phyloP scores from a whole-genome alignment of 305 asterid species.

The Solanum aculeatissimum region DNA sequence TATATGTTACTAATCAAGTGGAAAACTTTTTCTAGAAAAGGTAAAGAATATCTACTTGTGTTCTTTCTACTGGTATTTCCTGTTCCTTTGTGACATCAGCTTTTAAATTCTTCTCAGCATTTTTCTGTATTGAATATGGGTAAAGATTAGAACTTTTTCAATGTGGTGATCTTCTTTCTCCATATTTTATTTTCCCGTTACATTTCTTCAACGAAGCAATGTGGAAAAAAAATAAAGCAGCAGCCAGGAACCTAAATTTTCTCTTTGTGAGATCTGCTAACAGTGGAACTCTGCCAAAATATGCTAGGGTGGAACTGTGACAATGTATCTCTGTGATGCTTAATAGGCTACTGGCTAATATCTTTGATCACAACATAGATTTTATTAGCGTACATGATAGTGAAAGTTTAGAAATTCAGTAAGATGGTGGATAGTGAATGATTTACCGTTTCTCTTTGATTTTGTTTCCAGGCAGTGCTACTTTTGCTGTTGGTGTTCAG shows the following conservation, averaged over 20 bases:
- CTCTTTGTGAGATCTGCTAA: neutral
- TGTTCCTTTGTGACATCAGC: neutral
- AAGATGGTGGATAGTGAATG: neutral
- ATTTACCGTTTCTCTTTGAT: constrained; percentile 6
- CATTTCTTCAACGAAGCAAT: neutral
- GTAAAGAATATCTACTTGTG: neutral
- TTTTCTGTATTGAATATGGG: neutral
- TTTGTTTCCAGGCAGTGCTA: constrained; percentile 46
- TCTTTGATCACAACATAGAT: neutral
- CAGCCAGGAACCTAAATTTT: neutral
- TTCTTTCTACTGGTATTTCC: neutral
- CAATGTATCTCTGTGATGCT: neutral
- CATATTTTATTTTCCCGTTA: neutral
- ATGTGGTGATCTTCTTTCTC: neutral
- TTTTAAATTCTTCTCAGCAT: neutral
- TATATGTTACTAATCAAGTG: neutral
- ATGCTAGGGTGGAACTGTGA: neutral
- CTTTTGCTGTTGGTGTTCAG: constrained; percentile 46
- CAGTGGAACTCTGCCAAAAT: neutral
- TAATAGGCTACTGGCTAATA: neutral
- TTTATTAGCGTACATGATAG: neutral
- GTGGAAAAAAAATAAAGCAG: neutral
- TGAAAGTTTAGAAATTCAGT: neutral
- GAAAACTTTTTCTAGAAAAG: neutral
- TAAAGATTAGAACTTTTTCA: neutral